These are phyloP conservation scores for Russula abietina DNA, from an alignment of 768 basidiomycete species.

Conservation along the genomic window DNA sequence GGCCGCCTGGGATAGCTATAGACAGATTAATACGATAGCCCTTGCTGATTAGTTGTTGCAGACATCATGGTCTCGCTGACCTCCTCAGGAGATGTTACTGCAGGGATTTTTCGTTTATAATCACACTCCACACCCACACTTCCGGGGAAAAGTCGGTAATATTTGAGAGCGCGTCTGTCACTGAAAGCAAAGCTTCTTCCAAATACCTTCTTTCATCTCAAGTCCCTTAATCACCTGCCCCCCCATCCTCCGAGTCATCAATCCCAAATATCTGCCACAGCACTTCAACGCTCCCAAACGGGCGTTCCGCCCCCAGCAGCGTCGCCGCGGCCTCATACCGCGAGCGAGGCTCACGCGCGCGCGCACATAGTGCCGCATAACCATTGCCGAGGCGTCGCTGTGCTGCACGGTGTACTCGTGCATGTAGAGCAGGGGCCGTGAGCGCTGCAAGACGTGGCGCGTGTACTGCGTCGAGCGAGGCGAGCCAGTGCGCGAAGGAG, in stretches of 20 bases:
- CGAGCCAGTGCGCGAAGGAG: conserved; percentile 80
- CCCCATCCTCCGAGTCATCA: conserved; percentile 31
- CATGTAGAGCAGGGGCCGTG: conserved; percentile 57
- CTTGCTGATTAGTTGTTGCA: conserved; percentile 5
- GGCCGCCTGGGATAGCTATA: neutral
- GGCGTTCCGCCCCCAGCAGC: conserved; percentile 72
- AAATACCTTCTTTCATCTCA: neutral
- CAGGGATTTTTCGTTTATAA: neutral
- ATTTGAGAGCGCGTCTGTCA: neutral
- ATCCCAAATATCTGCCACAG: conserved; percentile 77
- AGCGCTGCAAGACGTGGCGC: conserved; percentile 75
- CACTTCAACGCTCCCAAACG: conserved; percentile 71
- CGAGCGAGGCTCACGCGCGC: conserved; percentile 68
- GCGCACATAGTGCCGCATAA: conserved; percentile 70
- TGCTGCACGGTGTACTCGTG: conserved; percentile 69
- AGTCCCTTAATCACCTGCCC: neutral
- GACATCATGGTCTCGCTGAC: neutral
- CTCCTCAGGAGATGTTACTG: neutral
- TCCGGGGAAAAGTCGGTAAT: neutral
- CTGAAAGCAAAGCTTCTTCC: too few relatives aligned
- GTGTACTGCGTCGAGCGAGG: conserved; percentile 71
- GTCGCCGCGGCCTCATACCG: conserved; percentile 90
- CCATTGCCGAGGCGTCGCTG: conserved; percentile 59
- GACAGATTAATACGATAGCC: conserved; percentile 16
- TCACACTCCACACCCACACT: neutral